A percentile compares a stretch with the other conserved stretches of the same genome.
These are phyloP conservation scores for Saccharomycopsis phalli DNA, from an alignment of 1,139 yeast genomes.

Conservation along the genomic window DNA sequence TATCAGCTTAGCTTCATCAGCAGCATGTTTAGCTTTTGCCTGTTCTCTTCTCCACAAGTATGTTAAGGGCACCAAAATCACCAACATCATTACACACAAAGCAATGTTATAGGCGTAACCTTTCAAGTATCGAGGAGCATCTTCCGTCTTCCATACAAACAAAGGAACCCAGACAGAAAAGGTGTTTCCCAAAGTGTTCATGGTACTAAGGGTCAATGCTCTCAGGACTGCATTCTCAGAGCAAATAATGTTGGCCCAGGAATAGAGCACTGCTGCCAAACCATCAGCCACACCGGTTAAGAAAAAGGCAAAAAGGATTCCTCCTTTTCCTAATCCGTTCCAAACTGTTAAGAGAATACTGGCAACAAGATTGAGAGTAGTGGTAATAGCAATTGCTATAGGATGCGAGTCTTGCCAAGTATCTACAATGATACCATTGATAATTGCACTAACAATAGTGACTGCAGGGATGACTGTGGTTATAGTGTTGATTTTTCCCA, in stretches of 20 bases:
- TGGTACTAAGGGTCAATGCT: conserved; percentile 29
- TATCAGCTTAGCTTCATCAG: not conserved
- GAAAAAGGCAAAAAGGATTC: conserved; percentile 46
- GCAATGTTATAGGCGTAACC: conserved; percentile 27
- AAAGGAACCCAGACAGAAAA: conserved; percentile 28
- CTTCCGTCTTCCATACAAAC: conserved; percentile 25
- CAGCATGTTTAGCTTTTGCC: not conserved
- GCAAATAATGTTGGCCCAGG: conserved; percentile 36
- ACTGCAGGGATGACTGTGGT: conserved; percentile 27
- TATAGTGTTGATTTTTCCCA: conserved; percentile 23
- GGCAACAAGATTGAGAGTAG: conserved; percentile 33
- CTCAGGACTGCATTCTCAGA: conserved; percentile 45
- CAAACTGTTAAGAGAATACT: conserved; percentile 33
- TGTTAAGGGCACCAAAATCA: conserved; percentile 12
- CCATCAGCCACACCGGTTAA: conserved; percentile 54
- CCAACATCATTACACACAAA: conserved; percentile 18
- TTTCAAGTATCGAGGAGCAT: conserved; percentile 22
- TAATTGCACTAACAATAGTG: conserved; percentile 24
- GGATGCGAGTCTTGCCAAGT: conserved; percentile 21
- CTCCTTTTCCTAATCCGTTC: conserved; percentile 31
- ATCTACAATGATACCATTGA: conserved; percentile 25
- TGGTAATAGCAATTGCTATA: conserved; percentile 23
- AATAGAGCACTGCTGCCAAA: conserved; percentile 49
- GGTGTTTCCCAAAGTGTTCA: conserved; percentile 24
- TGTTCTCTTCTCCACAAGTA: conserved; percentile 5